A percentile compares a stretch with the other conserved stretches of the same genome.
Conservation (phyloP, 257 asterid species). For the Cinchona pubescens region DNA sequence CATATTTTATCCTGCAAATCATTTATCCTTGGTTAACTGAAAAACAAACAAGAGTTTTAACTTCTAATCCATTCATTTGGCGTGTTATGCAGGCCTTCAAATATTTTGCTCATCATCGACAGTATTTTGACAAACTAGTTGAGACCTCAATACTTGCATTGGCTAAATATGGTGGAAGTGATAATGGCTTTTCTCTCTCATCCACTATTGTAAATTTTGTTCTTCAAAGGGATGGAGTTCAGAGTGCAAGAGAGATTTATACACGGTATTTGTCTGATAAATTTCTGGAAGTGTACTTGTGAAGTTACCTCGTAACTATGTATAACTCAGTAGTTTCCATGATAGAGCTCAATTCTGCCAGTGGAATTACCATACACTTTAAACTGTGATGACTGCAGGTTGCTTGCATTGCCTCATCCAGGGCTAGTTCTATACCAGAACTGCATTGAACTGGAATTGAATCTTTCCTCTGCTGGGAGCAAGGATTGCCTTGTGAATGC, state of each 20-base stretch:
- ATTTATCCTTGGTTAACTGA: background rate
- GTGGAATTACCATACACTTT: slow-evolving; percentile 1
- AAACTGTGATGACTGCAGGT: slow-evolving; percentile 42
- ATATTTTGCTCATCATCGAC: slow-evolving; percentile 58
- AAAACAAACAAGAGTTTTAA: background rate
- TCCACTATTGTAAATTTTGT: slow-evolving; percentile 50
- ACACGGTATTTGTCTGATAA: slow-evolving; percentile 53
- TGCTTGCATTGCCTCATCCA: slow-evolving; percentile 79
- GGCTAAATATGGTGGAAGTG: slow-evolving; percentile 74
- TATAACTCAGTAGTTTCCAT: slow-evolving; percentile 4
- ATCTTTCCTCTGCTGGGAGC: slow-evolving; percentile 62
- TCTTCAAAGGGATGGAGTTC: slow-evolving; percentile 71
- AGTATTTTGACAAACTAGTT: slow-evolving; percentile 67
- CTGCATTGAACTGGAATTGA: slow-evolving; percentile 74
- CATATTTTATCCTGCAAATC: background rate
- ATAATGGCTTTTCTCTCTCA: slow-evolving; percentile 74
- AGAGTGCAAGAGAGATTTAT: slow-evolving; percentile 64
- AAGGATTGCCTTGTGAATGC: slow-evolving; percentile 58
- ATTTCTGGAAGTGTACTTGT: background rate
- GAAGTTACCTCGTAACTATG: background rate
- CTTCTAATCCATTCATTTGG: slow-evolving; percentile 12
- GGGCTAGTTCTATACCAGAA: slow-evolving; percentile 60
- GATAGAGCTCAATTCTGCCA: background rate
- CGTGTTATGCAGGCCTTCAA: slow-evolving; percentile 66
- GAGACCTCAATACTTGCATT: slow-evolving; percentile 49